Evolutionary conservation across 306 rosid genomes (phyloP), one percentile per base, ranked within the genome.

Genomic region (Rubus idaeus): DNA sequence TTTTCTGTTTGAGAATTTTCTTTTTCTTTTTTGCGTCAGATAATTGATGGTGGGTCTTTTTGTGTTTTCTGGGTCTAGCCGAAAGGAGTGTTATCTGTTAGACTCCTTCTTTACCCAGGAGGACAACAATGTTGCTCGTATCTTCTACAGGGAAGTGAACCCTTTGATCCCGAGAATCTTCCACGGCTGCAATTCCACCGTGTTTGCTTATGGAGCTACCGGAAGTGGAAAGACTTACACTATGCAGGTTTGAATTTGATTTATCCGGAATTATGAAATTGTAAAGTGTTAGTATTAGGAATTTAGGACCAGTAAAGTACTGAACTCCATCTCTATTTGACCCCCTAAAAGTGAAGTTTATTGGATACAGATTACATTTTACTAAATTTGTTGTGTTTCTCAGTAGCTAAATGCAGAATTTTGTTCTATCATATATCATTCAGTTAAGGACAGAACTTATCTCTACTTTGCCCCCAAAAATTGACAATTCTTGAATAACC

Each of bases 141-240:
- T 95, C 65, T 95, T 92, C 77, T 30, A 77, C 51, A 77, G 63
- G 79, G 99, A 95, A 86, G 91, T 95, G 30, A 84, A 82, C 71
- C 96, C 96, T 56, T 58, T 92, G 92, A 92, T 92, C 70, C 84
- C 93, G 0, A 89, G 85, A 42, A 79, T 95, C 71, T 90, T 92
- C 73, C 83, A 49, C 35, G 97, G 98, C 52, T 87, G 83, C 77
- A 95, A 95, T 35, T 91, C 92, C 1, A 92, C 97, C 0, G 97
- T 95, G 51, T 92, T 95, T 70, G 96, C 99, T 75, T 92, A 95
- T 78, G 99, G 99, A 18, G 99, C 99, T 76, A 92, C 99, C 12
- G 97, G 99, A 0, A 95, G 97, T 75, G 99, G 99, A 40, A 95
- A 95, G 82, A 92, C 99, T 49, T 90, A 85, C 61, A 90, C 99